Evolutionary conservation across 2,329 filamentous ascomycete genomes (phyloP).

Genomic region (Sarocladiaceae sp.): DNA sequence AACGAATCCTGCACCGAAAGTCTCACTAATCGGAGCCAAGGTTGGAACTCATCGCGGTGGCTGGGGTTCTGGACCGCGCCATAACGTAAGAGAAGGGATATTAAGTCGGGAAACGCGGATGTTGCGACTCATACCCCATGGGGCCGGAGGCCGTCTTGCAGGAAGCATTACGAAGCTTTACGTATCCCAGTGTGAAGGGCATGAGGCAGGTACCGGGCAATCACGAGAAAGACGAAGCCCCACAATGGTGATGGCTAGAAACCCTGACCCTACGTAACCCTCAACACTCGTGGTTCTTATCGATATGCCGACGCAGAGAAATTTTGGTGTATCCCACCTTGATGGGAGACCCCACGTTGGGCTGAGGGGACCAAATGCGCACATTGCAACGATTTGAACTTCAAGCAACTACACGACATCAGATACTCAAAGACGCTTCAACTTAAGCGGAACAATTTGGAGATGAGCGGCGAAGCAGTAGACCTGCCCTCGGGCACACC

Average conservation of each 20-base stretch:
- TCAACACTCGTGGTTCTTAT: not conserved
- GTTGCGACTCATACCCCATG: not conserved
- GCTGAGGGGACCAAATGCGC: not conserved
- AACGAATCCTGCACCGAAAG: too few species aligned
- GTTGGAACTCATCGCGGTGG: too few species aligned
- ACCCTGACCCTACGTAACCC: constrained; percentile 3
- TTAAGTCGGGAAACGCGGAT: not conserved
- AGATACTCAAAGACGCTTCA: not conserved
- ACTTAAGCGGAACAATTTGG: not conserved
- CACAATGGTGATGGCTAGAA: not conserved
- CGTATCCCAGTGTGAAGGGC: too few species aligned
- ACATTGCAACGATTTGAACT: too few species aligned
- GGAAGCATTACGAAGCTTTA: too few species aligned
- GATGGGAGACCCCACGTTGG: constrained; percentile 8
- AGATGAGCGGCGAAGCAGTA: constrained; percentile 3
- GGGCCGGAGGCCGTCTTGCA: too few species aligned
- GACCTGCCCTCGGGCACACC: constrained; percentile 4
- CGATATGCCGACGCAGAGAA: not conserved
- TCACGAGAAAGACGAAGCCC: too few species aligned
- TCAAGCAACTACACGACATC: too few species aligned
- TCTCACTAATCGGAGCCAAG: too few species aligned
- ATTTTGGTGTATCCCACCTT: constrained; percentile 9
- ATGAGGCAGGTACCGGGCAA: too few species aligned
- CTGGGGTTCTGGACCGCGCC: not conserved
- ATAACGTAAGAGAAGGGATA: constrained; percentile 8